Evolutionary conservation across 371 early-diverging fungal genomes (phyloP).

Genomic region (Blastocladiella emersonii): DNA sequence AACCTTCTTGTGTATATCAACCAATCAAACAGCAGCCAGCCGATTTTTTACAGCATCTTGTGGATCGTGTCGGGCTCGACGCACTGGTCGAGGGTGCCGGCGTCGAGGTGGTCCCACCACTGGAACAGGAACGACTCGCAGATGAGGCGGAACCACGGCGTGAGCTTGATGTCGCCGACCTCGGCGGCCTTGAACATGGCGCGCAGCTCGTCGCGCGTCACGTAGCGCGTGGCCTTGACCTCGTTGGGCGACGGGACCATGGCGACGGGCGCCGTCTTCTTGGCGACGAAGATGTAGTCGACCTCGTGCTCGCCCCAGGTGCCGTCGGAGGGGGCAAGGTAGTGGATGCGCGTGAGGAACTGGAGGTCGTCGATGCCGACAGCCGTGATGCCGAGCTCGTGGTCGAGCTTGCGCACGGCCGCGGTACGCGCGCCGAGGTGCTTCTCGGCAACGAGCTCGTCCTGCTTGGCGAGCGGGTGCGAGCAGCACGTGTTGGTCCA

Average conservation of each 20-base stretch:
- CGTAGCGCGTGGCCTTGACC: conserved; percentile 56
- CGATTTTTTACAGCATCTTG: background rate
- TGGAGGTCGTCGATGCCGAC: conserved; percentile 68
- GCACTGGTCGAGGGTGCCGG: conserved; percentile 2
- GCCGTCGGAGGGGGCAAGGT: conserved; percentile 84
- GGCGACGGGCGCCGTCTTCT: conserved; percentile 42
- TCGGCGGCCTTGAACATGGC: conserved; percentile 49
- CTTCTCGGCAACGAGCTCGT: conserved; percentile 71
- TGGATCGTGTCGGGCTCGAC: background rate
- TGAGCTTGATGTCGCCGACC: conserved; percentile 42
- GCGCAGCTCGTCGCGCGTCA: conserved; percentile 58
- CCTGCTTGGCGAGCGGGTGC: conserved; percentile 73
- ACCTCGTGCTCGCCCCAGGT: conserved; percentile 96
- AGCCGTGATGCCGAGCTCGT: conserved; percentile 84
- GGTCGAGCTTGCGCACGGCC: conserved; percentile 82
- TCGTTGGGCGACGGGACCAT: conserved; percentile 63
- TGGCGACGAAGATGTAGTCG: conserved; percentile 76
- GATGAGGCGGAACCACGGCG: conserved; percentile 94
- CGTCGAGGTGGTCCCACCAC: conserved; percentile 83
- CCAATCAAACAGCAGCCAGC: background rate
- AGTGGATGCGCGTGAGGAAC: conserved; percentile 87
- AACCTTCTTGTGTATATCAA: background rate
- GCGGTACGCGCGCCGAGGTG: conserved; percentile 51
- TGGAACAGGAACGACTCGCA: conserved; percentile 75
- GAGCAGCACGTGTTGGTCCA: conserved; percentile 97